These are phyloP conservation scores for Neopestalotiopsis rosae DNA, from an alignment of 2,329 filamentous ascomycete genomes.

Conservation along the genomic window DNA sequence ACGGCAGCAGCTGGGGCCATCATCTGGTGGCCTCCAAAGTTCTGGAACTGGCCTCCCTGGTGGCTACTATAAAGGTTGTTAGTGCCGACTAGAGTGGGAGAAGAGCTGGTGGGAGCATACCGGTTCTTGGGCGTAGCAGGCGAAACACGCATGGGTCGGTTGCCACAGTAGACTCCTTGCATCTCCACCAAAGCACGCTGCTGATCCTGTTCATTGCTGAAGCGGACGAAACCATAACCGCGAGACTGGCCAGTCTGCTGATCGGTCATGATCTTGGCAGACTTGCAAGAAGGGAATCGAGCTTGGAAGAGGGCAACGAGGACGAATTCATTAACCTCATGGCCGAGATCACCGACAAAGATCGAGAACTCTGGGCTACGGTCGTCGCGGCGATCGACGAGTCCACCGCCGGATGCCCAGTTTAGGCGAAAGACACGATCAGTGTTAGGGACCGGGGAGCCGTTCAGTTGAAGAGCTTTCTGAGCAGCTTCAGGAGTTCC, in stretches of 20 bases:
- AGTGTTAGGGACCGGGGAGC: slow-evolving; percentile 89
- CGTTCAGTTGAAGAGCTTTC: slow-evolving; percentile 91
- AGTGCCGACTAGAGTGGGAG: not conserved
- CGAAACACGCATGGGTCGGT: slow-evolving; percentile 97
- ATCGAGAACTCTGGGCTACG: slow-evolving; percentile 96
- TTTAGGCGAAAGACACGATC: slow-evolving; percentile 97
- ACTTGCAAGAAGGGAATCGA: slow-evolving; percentile 97
- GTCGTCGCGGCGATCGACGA: slow-evolving; percentile 94
- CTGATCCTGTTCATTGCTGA: slow-evolving; percentile 94
- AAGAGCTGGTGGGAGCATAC: slow-evolving; percentile 39
- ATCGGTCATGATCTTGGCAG: slow-evolving; percentile 99
- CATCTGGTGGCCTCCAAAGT: slow-evolving; percentile 44
- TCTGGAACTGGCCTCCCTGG: slow-evolving; percentile 44
- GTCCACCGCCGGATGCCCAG: slow-evolving; percentile 96
- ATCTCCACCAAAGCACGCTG: slow-evolving; percentile 96
- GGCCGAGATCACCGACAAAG: slow-evolving; percentile 96
- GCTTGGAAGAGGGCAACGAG: slow-evolving; percentile 96
- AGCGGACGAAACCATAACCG: slow-evolving; percentile 97
- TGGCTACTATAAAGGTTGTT: slow-evolving; percentile 38
- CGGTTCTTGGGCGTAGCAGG: slow-evolving; percentile 97
- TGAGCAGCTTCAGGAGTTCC: slow-evolving; percentile 79
- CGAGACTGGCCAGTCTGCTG: slow-evolving; percentile 97
- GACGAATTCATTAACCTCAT: slow-evolving; percentile 98
- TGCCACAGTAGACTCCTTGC: slow-evolving; percentile 99
- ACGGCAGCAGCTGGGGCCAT: slow-evolving; percentile 44